phyloP scores from a whole-genome alignment of 768 basidiomycete genomes.

The Paxillus rubicundulus region DNA sequence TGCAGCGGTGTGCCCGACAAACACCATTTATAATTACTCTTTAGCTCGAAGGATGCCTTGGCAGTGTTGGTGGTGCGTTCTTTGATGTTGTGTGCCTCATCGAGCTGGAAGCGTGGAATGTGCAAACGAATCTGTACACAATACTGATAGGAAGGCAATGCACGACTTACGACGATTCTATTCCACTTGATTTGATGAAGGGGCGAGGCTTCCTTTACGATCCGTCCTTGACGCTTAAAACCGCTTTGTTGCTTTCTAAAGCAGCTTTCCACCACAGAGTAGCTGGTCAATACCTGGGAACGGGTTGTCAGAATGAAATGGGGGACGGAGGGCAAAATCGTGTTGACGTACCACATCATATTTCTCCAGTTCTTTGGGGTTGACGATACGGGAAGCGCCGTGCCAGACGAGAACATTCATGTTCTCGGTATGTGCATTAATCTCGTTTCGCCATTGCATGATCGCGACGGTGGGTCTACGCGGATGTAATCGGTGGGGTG shows the following conservation, averaged over 20 bases:
- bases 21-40: constrained; percentile 87
- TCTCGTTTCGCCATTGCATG: constrained; percentile 92
- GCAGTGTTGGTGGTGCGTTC: constrained; percentile 93
- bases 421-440: constrained; percentile 78
- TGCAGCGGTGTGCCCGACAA: constrained; percentile 95
- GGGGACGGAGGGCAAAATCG: neutral
- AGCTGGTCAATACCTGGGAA: constrained; percentile 74
- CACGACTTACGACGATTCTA: constrained; percentile 61
- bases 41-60: constrained; percentile 91
- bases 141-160: neutral
- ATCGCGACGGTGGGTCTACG: constrained; percentile 50
- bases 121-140: neutral
- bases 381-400: constrained; percentile 67
- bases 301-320: constrained; percentile 5
- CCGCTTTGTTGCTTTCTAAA: constrained; percentile 93
- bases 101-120: constrained; percentile 50
- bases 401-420: constrained; percentile 93
- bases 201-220: constrained; percentile 86
- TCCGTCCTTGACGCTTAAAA: constrained; percentile 79
- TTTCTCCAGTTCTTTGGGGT: constrained; percentile 68
- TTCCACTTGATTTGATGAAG: constrained; percentile 86
- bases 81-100: constrained; percentile 98
- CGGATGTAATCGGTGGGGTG: neutral
- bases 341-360: constrained; percentile 73
- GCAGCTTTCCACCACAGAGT: constrained; percentile 85